Base-by-base conservation (phyloP, 2,329 filamentous ascomycete species). In the Escovopsis sp. region DNA sequence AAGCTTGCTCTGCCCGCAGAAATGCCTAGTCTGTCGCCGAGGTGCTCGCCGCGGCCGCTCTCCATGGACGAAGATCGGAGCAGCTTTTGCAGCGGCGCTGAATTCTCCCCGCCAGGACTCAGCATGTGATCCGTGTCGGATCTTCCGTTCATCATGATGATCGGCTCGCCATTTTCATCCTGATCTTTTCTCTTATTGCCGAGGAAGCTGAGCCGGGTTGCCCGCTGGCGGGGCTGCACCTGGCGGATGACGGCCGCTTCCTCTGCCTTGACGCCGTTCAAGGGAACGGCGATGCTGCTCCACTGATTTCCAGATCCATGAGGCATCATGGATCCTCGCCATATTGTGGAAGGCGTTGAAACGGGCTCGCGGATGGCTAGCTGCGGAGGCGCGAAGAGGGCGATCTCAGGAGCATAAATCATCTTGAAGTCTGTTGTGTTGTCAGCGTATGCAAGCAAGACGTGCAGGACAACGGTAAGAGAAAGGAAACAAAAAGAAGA, bases 341-440 rank as follows among this genome's bases (percentile, higher is more conserved):
- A 61, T 39, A 59, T 61, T 33, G 66, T 57, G 10, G 65, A 61
- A 29, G 62, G 46, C 10, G 61, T 57, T 35, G 56, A 53, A n/a
- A 56, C 51, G 4, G 51, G 53, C 14, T 65, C 62, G 13, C 59
- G 58, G 6, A 50, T 47, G 21, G 21, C 21, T 4, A 57, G 56
- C 33, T 62, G 64, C 2, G 61, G 61, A 10, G 70, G 70, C 2
- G 69, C 65, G 44, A 83, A 72, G 26, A 74, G 62, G 12, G 68
- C 65, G 26, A 83, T 70, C 50, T 84, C 79, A 0, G 72, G 66
- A 1, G 73, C 73, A 49, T 79, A 80, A 0, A 68, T 74, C 13
- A 51, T 55, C 49, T 77, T 66, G 42, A 78, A 79, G 49, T 67
- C 75, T 77, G 35, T 3, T 12, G n/a, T 27, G 21, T 4, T 28